Conservation (phyloP, 768 basidiomycete genomes). For the Cyclocybe aegerita region DNA sequence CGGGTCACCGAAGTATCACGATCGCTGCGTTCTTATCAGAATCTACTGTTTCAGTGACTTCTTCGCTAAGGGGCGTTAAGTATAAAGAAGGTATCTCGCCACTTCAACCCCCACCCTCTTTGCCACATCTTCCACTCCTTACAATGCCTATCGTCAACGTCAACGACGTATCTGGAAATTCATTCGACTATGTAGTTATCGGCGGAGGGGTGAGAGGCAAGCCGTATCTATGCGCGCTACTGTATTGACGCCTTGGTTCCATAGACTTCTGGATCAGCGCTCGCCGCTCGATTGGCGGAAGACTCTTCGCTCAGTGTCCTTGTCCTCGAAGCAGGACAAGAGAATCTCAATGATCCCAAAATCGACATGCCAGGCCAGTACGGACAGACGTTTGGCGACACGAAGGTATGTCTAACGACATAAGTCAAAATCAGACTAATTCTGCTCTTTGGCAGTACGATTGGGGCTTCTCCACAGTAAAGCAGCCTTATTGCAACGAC, state of each 20-base stretch:
- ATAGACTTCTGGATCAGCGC: constrained; percentile 24
- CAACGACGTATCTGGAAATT: constrained; percentile 5
- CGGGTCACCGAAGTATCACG: no score
- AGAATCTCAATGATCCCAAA: constrained; percentile 31
- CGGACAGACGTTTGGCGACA: constrained; percentile 23
- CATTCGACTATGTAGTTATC: constrained; percentile 15
- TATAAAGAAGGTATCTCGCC: no score
- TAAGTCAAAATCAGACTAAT: neutral
- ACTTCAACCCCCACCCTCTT: no score
- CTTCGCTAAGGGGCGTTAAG: no score
- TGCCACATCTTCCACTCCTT: neutral
- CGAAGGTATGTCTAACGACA: constrained; percentile 18
- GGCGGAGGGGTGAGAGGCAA: constrained; percentile 16
- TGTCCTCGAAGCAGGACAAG: constrained; percentile 36
- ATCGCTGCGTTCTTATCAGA: no score
- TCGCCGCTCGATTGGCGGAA: constrained; percentile 33
- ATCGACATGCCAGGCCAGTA: constrained; percentile 33
- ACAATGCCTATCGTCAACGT: constrained; percentile 12
- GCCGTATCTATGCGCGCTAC: neutral
- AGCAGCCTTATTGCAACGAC: constrained; percentile 26
- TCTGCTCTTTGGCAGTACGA: constrained; percentile 24
- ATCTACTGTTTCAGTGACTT: no score
- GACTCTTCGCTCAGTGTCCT: constrained; percentile 28
- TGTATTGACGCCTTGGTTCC: neutral
- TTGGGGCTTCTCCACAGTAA: constrained; percentile 32